Percentiles rank a stretch among this genome's conserved stretches.
Evolutionary conservation across 2,329 filamentous ascomycete species (phyloP).

Genomic region (Aspergillus brunneoviolaceus): DNA sequence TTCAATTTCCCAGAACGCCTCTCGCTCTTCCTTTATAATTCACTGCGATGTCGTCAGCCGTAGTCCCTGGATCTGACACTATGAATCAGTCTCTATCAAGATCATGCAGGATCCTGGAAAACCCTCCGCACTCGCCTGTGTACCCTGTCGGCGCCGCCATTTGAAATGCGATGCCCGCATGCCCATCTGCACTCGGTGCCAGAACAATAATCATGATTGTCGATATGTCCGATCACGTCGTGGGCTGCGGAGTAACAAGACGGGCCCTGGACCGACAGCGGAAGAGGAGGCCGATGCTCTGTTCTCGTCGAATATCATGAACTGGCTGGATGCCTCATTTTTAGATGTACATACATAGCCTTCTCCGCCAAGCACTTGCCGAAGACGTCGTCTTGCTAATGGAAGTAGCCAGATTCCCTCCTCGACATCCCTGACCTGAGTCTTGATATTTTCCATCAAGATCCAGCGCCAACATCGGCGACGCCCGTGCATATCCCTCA

Average conservation of each 20-base stretch:
- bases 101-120: conserved; percentile 4
- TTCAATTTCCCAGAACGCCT: not conserved
- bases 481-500: not conserved
- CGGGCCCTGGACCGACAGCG: not conserved
- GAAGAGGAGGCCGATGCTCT: not conserved
- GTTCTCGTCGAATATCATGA: not conserved
- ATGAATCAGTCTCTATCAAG: not conserved
- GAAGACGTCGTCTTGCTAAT: not conserved
- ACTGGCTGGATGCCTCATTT: not conserved
- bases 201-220: conserved; percentile 43
- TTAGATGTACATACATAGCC: not conserved
- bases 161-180: conserved; percentile 48
- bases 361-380: not conserved
- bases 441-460: conserved; percentile 9
- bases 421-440: not conserved
- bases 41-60: not conserved
- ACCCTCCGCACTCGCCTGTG: conserved; percentile 25
- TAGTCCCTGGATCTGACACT: not conserved
- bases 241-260: conserved; percentile 27
- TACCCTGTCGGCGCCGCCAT: conserved; percentile 35
- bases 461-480: not conserved
- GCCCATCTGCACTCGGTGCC: conserved; percentile 45
- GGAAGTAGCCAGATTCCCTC: not conserved
- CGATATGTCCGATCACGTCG: conserved; percentile 50
- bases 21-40: not conserved